Conservation (phyloP, 352 stramenopile species). For the Aphanomyces astaci region DNA sequence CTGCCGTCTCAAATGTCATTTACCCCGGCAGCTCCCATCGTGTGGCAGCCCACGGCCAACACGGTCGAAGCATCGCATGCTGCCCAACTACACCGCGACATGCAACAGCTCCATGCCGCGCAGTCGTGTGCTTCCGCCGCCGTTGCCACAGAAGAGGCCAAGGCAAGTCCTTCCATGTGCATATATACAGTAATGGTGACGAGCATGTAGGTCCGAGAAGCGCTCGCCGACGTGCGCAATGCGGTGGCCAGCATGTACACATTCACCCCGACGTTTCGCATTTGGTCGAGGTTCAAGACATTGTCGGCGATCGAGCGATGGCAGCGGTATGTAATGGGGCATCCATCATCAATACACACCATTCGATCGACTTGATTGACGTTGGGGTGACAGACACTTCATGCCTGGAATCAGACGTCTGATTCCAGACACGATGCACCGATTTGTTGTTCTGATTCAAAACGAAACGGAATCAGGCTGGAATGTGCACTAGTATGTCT, state of each 20-base stretch:
- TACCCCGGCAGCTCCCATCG: not conserved
- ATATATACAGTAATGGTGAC: no score
- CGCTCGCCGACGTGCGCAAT: constrained; percentile 36
- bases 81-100: not conserved
- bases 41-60: not conserved
- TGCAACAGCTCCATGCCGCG: constrained; percentile 14
- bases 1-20: constrained; percentile 5
- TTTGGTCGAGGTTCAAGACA: constrained; percentile 41
- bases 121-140: not conserved
- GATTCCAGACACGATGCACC: no score
- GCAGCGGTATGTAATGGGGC: constrained; percentile 37
- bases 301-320: constrained; percentile 34
- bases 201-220: constrained; percentile 28
- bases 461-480: no score
- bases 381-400: no score
- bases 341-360: no score
- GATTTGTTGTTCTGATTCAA: no score
- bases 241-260: constrained; percentile 44
- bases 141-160: not conserved
- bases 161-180: constrained; percentile 17
- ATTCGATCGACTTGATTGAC: no score
- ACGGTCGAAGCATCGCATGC: not conserved
- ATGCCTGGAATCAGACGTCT: no score
- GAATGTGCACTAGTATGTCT: no score
- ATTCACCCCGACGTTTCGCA: constrained; percentile 50